Percentiles rank a stretch among this genome's conserved stretches.
phyloP scores from a whole-genome alignment of 306 rosid genomes.

The Fragaria iinumae region DNA sequence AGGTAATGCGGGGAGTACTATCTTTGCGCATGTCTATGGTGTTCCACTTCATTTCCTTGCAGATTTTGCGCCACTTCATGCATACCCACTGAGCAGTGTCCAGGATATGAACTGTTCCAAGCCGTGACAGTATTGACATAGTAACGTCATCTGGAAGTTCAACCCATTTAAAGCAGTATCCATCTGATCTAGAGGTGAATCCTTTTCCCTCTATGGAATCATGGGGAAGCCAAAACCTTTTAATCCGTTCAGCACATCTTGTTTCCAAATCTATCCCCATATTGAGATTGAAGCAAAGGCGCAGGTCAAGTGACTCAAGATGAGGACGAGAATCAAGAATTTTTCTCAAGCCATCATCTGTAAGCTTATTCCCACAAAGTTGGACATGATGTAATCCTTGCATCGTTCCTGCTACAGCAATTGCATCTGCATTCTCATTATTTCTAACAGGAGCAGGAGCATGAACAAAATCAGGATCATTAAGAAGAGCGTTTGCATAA shows the following conservation, averaged over 20 bases:
- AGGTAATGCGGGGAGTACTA: background rate
- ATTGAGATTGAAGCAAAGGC: constrained; percentile 46
- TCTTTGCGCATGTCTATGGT: constrained; percentile 34
- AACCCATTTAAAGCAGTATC: constrained; percentile 32
- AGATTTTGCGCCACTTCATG: constrained; percentile 43
- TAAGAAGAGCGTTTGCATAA: no score
- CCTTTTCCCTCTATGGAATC: constrained; percentile 28
- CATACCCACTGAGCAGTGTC: constrained; percentile 38
- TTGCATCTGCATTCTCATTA: constrained; percentile 37
- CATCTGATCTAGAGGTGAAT: background rate
- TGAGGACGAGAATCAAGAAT: constrained; percentile 60
- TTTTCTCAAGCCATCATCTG: constrained; percentile 50
- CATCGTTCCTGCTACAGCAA: constrained; percentile 49
- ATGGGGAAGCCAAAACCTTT: constrained; percentile 39
- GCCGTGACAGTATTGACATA: constrained; percentile 35
- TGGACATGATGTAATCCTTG: constrained; percentile 49
- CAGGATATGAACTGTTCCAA: constrained; percentile 41
- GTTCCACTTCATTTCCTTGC: constrained; percentile 47
- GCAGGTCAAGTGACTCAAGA: constrained; percentile 67
- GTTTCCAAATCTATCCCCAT: constrained; percentile 30
- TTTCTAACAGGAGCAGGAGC: background rate
- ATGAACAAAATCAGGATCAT: background rate
- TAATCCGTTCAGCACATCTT: constrained; percentile 48
- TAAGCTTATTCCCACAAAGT: constrained; percentile 51
- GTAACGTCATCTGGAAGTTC: constrained; percentile 49